Base-by-base conservation (phyloP, 495 filamentous ascomycete species). In the Aspergillus leporis region DNA sequence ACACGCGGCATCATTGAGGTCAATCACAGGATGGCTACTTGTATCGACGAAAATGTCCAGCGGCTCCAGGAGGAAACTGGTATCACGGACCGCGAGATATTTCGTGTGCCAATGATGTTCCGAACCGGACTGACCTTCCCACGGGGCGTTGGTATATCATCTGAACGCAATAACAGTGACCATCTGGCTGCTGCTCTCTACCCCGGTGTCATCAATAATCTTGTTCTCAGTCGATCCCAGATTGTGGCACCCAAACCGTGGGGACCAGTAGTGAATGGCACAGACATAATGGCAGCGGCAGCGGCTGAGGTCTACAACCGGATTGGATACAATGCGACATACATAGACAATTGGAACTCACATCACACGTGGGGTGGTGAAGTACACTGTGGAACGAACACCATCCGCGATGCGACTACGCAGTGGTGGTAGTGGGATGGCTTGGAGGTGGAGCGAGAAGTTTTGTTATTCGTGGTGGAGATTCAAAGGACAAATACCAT, bases 171-270 rank as follows among this genome's bases (percentile, higher is more conserved):
- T 28, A 28, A 28, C 25, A 28, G 25, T 28, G 25, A 28, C 3
- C 25, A 28, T 28, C 25, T 28, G 3, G 25, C 25, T 3, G 25
- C 3, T 28, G 25, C 25, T 28, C 25, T 28, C 25, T 28, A 22
- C n/a, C 55, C 55, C 3, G 55, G 14, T 5, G 21, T 31, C 8
- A 48, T 59, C 5, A 59, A 59, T 28, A 50, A 50, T 2, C 23
- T 59, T 23, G 49, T 53, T n/a, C 12, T 59, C 3, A 6, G 6
- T 4, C 48, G 50, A 6, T 1, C 43, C 0, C 49, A 53, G 19
- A 53, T 51, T 28, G 30, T 59, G 21, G 25, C 34, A 18, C 56
- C 56, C 2, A 45, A 53, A n/a, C 56, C 56, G 25, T 59, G 51
- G 23, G 56, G 56, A n/a, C 56, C 56, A 1, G 36, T 59, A 3